phyloP scores from a whole-genome alignment of 495 filamentous ascomycete species.

The Penicillium flavigenum region DNA sequence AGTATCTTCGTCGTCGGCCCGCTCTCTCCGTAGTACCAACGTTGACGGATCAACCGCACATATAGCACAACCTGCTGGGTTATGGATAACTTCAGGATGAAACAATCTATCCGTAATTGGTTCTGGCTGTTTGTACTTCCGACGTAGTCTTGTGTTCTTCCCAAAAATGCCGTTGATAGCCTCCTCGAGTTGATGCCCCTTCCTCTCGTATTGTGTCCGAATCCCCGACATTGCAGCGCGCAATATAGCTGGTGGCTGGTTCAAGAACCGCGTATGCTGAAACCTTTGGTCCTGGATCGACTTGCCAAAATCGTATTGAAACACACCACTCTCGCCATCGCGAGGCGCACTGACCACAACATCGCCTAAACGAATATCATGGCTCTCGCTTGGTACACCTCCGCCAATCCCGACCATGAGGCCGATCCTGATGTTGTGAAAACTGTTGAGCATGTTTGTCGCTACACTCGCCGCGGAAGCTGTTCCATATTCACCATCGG shows the following conservation, averaged over 20 bases:
- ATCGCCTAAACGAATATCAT: conserved; percentile 39
- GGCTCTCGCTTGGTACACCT: conserved; percentile 23
- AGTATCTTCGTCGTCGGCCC: conserved; percentile 11
- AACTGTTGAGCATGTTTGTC: conserved; percentile 33
- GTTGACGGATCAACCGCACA: too few species aligned
- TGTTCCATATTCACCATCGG: conserved; percentile 5
- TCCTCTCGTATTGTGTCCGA: not conserved
- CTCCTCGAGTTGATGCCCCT: too few species aligned
- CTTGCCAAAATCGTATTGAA: conserved; percentile 44
- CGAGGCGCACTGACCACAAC: conserved; percentile 38
- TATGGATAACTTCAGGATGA: too few species aligned
- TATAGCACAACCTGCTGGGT: too few species aligned
- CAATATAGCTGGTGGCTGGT: conserved; percentile 33
- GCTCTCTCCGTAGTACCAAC: not conserved
- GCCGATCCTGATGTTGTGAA: conserved; percentile 34
- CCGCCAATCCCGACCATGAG: conserved; percentile 34
- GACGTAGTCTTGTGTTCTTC: too few species aligned
- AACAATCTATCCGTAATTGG: too few species aligned
- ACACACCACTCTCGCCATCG: conserved; percentile 28
- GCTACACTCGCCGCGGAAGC: conserved; percentile 14
- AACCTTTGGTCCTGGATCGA: conserved; percentile 19
- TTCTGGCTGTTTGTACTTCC: too few species aligned
- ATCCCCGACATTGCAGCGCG: conserved; percentile 21
- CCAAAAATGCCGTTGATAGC: too few species aligned
- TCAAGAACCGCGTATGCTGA: conserved; percentile 28